Base-by-base conservation (phyloP, 192 early-diverging fungal species). In the Podila minutissima region DNA sequence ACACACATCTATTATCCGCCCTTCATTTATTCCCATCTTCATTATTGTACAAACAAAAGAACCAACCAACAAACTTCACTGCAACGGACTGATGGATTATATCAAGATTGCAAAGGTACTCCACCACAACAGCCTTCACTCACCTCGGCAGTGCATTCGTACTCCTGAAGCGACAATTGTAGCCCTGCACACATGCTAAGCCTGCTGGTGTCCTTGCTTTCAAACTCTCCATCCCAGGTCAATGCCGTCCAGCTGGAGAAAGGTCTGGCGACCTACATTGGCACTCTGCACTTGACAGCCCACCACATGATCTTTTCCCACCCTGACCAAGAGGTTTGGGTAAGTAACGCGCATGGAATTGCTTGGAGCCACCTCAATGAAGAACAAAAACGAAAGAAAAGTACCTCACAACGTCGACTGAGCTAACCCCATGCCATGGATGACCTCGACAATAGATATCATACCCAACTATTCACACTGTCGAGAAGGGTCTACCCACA, bases 401-500 rank as follows among this genome's bases (percentile, higher is more conserved):
- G 9, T 41, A 46, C 41, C 41, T 41, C 41, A 46, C 15, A 46
- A 15, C 12, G 13, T 46, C 15, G 13, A 46, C 41, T 15, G 12
- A 2, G 13, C 41, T 46, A 46, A 46, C 41, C 12, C 15, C 4
- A 12, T 46, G 15, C 41, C 15, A 17, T 17, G 41, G 13, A 46
- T 46, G 41, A 46, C 15, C 10, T 15, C 41, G 2, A 46, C 13
- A 46, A 46, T 46, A 88, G 95, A 89, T 96, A n/a, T 89, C 89
- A 31, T 97, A 96, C 74, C 92, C 96, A 20, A 88, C 93, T 50
- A 92, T 98, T 28, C 93, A 94, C 74, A 91, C 92, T 22, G 92
- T 96, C 5, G 92, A 94, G 69, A 88, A 92, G 65, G 75, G 90
- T n/a, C 88, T 89, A 6, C 85, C 83, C 65, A 84, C 82, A 3